A percentile compares a stretch with the other conserved stretches of the same genome.
phyloP scores from a whole-genome alignment of 169 alveolate genomes.

The Plasmodium reichenowi region DNA sequence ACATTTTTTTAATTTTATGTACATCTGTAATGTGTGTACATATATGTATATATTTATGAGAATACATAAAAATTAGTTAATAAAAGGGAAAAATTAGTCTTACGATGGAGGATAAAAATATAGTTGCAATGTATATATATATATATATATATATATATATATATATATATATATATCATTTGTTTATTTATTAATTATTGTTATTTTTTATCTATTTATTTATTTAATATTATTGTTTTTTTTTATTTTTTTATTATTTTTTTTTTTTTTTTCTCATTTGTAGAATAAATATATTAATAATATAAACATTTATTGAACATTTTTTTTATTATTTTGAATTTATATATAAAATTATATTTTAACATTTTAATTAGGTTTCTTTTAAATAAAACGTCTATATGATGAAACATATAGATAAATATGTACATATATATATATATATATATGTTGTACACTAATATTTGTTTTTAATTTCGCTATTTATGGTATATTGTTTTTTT shows the following conservation, averaged over 20 bases:
- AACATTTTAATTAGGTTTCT: constrained; percentile 39
- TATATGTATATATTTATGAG: constrained; percentile 1
- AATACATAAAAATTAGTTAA: not conserved
- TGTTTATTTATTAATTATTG: constrained; percentile 4
- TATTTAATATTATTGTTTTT: no score
- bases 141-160: constrained; percentile 11
- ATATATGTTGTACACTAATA: constrained; percentile 19
- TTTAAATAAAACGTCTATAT: not conserved
- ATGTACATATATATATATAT: not conserved
- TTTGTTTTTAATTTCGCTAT: constrained; percentile 4
- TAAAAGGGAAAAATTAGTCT: not conserved
- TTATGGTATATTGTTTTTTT: not conserved
- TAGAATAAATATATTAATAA: no score
- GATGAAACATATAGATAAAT: no score
- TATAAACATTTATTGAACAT: no score
- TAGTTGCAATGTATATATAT: not conserved
- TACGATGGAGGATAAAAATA: not conserved
- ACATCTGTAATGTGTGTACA: not conserved
- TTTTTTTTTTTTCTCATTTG: no score
- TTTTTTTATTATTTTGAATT: no score
- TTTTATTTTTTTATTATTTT: no score
- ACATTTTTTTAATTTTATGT: constrained; percentile 13
- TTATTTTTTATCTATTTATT: not conserved
- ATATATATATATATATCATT: constrained; percentile 10
- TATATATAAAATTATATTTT: not conserved